Evolutionary conservation across 2,329 filamentous ascomycete genomes (phyloP), one percentile per base, ranked within the genome.

Genomic region (Colletotrichum cereale): DNA sequence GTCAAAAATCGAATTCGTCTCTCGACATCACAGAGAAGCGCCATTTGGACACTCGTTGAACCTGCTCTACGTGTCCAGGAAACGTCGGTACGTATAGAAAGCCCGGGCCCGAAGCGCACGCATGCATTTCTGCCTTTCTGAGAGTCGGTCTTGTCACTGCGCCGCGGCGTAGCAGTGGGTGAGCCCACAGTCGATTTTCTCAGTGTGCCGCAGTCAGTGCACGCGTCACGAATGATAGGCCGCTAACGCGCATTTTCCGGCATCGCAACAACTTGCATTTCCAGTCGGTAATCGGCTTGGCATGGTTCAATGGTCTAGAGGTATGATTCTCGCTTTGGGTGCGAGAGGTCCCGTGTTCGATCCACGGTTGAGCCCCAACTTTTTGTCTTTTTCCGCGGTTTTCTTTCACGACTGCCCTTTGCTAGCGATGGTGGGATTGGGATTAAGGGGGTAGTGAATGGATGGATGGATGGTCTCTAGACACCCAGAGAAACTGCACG

Each of bases 241-340:
- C 18, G 21, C 29, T 11, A 42, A 44, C 7, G n/a, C 12, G 12
- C 2, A 2, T 0, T 24, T 10, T 21, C 16, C 21, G 36, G 5
- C 68, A 67, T 34, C 68, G n/a, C 36, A 62, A 21, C 34, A 34
- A 26, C 48, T 14, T 62, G 36, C 50, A 44, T 38, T 52, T 48
- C 47, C 42, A 18, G 42, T 44, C 42, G 44, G 16, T 40, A n/a
- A 34, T 24, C 10, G 48, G 40, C n/a, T 44, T 16, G 38, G 52
- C 18, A 24, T 26, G 77, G 76, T 73, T 75, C 71, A 74, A 75
- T 79, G 78, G 78, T 79, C 78, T 79, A 79, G 78, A 75, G 77
- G 78, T 79, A 79, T 79, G 78, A 79, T 79, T 79, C 78, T 77
- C 76, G 77, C 77, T 79, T 79, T 79, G 78, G 78, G 78, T 70